A percentile compares a stretch with the other conserved stretches of the same genome.
Evolutionary conservation across 208 protist species (phyloP).

Genomic region (Leishmania major): DNA sequence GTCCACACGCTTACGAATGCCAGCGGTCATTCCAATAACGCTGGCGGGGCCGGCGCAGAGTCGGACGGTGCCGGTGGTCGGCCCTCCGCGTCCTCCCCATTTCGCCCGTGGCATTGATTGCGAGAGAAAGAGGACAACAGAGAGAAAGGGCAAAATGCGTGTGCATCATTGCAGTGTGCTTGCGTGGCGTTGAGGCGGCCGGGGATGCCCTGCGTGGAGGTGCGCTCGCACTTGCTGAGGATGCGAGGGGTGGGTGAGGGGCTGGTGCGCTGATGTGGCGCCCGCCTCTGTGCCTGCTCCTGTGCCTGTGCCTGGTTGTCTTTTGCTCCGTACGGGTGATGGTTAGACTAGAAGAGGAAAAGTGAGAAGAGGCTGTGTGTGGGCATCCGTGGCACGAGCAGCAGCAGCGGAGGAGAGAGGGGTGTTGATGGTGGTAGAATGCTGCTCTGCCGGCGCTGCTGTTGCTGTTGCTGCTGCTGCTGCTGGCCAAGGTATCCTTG

Average conservation of each 20-base stretch:
- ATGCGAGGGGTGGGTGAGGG: not conserved
- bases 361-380: not conserved
- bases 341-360: not conserved
- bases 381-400: not conserved
- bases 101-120: constrained; percentile 23
- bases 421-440: not conserved
- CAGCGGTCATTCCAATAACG: not conserved
- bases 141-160: not conserved
- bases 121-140: not conserved
- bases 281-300: not conserved
- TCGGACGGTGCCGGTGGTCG: constrained; percentile 1
- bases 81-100: constrained; percentile 22
- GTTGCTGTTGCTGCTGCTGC: not conserved
- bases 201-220: not conserved
- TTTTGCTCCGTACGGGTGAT: not conserved
- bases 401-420: not conserved
- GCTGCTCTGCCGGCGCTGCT: not conserved
- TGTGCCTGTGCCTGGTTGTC: not conserved
- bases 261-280: not conserved
- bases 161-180: not conserved
- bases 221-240: not conserved
- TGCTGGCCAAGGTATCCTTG: not conserved
- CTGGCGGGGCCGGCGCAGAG: not conserved
- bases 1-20: not conserved
- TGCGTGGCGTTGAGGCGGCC: not conserved